Percentiles rank a stretch among this genome's conserved stretches.
Conservation (phyloP, 2,329 filamentous ascomycete species). For the Cordyceps militaris region DNA sequence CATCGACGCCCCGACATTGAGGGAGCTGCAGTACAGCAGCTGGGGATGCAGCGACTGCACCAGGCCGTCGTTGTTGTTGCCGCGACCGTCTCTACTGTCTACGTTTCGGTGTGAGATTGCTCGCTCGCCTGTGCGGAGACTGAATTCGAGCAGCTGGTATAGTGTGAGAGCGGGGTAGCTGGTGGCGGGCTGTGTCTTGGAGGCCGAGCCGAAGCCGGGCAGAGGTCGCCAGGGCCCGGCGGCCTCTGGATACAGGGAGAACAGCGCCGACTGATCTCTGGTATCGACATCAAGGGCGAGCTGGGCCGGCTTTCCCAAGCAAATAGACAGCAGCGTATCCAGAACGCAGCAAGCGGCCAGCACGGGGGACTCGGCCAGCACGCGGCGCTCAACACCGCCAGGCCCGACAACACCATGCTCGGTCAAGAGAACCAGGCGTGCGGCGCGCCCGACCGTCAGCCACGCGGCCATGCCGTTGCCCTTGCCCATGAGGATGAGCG, state of each 20-base stretch:
- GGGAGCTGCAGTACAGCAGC: conserved; percentile 33
- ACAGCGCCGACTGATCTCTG: conserved; percentile 39
- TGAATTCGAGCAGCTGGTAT: conserved; percentile 9
- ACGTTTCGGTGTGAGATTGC: conserved; percentile 15
- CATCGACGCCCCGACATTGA: conserved; percentile 28
- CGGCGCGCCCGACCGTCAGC: conserved; percentile 57
- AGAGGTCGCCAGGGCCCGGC: conserved; percentile 65
- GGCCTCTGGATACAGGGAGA: conserved; percentile 64
- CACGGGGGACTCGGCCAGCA: conserved; percentile 19
- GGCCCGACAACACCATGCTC: conserved; percentile 18
- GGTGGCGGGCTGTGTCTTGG: background rate
- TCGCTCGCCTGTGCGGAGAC: background rate
- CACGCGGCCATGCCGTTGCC: conserved; percentile 53
- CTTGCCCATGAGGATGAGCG: conserved; percentile 55
- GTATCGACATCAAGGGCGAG: conserved; percentile 38
- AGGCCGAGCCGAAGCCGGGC: conserved; percentile 26
- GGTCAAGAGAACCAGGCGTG: conserved; percentile 31
- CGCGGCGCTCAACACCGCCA: background rate
- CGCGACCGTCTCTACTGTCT: conserved; percentile 14
- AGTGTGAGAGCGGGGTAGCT: background rate
- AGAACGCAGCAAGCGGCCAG: conserved; percentile 54
- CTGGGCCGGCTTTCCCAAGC: conserved; percentile 43
- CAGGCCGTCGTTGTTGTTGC: conserved; percentile 22
- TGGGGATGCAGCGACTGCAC: conserved; percentile 27
- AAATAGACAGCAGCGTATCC: conserved; percentile 50